Percentiles rank a stretch among this genome's conserved stretches.
These are phyloP conservation scores for Erythrobasidium hasegawianum DNA, from an alignment of 1,284 basidiomycete genomes.

Conservation along the genomic window DNA sequence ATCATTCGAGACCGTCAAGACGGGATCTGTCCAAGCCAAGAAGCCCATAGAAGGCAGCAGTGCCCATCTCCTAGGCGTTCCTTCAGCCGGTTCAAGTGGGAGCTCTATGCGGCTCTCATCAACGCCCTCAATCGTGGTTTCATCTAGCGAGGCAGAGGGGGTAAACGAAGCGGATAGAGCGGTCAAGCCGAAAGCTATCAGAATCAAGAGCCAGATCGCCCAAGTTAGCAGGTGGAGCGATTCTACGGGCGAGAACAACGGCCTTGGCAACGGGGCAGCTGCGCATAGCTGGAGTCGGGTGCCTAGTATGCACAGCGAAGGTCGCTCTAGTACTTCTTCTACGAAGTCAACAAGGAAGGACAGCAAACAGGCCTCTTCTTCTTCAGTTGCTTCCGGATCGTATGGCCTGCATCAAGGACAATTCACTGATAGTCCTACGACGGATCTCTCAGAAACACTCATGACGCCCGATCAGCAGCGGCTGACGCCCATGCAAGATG, in stretches of 20 bases:
- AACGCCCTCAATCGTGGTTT: not conserved
- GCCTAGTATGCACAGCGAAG: conserved; percentile 4
- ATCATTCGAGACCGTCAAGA: conserved; percentile 2
- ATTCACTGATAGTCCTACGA: too few relatives aligned
- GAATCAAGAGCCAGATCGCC: conserved; percentile 20
- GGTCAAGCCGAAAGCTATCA: not conserved
- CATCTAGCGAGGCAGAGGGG: not conserved
- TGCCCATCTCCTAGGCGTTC: not conserved
- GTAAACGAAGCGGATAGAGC: not conserved
- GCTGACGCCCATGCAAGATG: too few relatives aligned
- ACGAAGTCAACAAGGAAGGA: too few relatives aligned
- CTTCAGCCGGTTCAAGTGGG: not conserved
- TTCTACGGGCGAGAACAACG: too few relatives aligned
- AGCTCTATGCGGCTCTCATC: not conserved
- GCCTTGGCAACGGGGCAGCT: not conserved
- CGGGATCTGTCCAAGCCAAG: conserved; percentile 17
- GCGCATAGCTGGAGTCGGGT: not conserved
- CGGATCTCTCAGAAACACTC: too few relatives aligned
- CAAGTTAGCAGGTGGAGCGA: conserved; percentile 26
- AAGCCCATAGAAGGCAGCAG: not conserved
- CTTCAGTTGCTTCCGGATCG: too few relatives aligned
- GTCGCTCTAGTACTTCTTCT: not conserved
- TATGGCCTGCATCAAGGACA: too few relatives aligned
- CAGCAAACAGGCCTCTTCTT: too few relatives aligned
- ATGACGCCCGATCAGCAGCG: too few relatives aligned